Evolutionary conservation across 495 filamentous ascomycete genomes (phyloP).

Genomic region (Neurospora sp.): DNA sequence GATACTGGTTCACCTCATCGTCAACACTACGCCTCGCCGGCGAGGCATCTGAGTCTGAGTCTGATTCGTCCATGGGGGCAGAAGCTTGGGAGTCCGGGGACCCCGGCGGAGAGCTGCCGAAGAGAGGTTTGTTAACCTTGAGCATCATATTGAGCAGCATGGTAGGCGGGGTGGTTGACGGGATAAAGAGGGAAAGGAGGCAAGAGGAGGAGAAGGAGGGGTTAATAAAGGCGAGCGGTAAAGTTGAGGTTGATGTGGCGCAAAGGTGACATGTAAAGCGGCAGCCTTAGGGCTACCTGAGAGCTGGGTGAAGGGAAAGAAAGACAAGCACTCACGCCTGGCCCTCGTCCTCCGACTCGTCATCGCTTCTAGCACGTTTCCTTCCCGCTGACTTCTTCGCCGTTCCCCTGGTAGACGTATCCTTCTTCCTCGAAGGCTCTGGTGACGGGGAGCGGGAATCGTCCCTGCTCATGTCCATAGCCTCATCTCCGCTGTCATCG

Average conservation of each 20-base stretch:
- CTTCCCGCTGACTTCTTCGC: constrained; percentile 36
- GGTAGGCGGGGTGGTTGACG: not conserved
- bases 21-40: constrained; percentile 41
- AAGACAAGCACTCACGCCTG: constrained; percentile 60
- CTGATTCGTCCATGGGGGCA: constrained; percentile 83
- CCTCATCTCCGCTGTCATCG: constrained; percentile 40
- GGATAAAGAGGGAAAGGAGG: not conserved
- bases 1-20: constrained; percentile 61
- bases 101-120: constrained; percentile 35
- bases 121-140: not conserved
- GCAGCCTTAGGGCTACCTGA: not conserved
- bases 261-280: not conserved
- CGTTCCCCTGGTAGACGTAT: constrained; percentile 18
- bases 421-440: constrained; percentile 21
- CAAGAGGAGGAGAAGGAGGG: not conserved
- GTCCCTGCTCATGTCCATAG: constrained; percentile 28
- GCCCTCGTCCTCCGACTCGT: constrained; percentile 67
- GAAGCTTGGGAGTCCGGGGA: constrained; percentile 71
- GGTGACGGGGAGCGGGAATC: constrained; percentile 27
- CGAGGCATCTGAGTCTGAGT: constrained; percentile 58
- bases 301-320: not conserved
- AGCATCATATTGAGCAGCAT: not conserved
- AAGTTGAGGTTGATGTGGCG: not conserved
- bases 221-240: not conserved
- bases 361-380: constrained; percentile 39